Conservation (phyloP, 345 rosid species). For the Citrus medica region DNA sequence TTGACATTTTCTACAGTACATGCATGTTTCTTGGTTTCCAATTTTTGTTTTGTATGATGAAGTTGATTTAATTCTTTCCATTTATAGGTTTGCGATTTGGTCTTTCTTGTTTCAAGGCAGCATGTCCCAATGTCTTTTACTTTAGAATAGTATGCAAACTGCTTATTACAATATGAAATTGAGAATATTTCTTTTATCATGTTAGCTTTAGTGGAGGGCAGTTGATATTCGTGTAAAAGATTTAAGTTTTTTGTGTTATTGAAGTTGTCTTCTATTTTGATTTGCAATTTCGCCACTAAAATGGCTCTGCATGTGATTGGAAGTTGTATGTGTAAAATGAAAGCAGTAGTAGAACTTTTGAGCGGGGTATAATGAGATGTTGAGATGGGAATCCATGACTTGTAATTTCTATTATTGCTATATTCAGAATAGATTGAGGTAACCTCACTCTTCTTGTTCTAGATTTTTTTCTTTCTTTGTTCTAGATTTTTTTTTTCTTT, state of each 20-base stretch:
- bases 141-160: conserved; percentile 1
- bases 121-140: background rate
- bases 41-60: background rate
- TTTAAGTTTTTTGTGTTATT: too few relatives aligned
- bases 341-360: too few relatives aligned
- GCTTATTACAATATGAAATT: conserved; percentile 5
- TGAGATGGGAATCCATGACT: too few relatives aligned
- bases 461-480: background rate
- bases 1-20: background rate
- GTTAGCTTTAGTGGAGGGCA: conserved; percentile 97
- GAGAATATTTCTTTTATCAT: conserved; percentile 11
- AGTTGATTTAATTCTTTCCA: background rate
- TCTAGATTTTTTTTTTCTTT: too few relatives aligned
- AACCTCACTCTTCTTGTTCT: background rate
- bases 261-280: too few relatives aligned
- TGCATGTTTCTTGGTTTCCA: background rate
- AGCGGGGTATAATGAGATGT: too few relatives aligned
- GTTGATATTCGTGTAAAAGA: too few relatives aligned
- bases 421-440: conserved; percentile 73
- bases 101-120: conserved; percentile 79
- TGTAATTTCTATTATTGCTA: too few relatives aligned
- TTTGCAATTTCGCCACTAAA: too few relatives aligned
- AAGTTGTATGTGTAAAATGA: too few relatives aligned
- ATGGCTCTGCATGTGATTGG: too few relatives aligned
- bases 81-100: conserved; percentile 92